These are phyloP conservation scores for Triticum turgidum DNA, from an alignment of 176 grass and related monocot species.

Conservation along the genomic window DNA sequence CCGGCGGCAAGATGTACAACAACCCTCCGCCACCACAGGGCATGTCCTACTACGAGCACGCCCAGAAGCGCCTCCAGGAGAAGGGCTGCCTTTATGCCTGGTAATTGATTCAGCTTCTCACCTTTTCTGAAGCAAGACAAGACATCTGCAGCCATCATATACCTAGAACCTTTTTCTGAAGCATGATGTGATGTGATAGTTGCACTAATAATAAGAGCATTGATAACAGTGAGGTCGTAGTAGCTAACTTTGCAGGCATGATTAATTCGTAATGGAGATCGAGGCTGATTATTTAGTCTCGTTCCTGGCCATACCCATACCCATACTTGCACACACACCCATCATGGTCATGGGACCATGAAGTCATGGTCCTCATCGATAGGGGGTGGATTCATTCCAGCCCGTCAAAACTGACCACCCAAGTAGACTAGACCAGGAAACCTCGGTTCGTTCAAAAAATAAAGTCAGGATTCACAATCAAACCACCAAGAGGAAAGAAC, in stretches of 20 bases:
- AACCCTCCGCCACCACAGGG: constrained; percentile 41
- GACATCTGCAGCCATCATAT: no score
- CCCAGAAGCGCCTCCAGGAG: no score
- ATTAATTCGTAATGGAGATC: no score
- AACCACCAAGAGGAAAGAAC: no score
- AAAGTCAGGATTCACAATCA: neutral
- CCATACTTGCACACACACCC: neutral
- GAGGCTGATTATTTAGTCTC: no score
- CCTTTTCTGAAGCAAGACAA: no score
- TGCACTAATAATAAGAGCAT: no score
- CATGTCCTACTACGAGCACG: constrained; percentile 60
- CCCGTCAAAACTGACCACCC: neutral
- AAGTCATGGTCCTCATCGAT: neutral
- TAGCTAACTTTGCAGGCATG: no score
- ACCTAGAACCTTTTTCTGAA: no score
- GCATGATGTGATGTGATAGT: neutral
- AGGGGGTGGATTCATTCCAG: neutral
- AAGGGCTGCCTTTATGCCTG: constrained; percentile 76
- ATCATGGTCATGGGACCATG: neutral
- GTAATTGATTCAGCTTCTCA: neutral
- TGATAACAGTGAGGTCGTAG: no score
- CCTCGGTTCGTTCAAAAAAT: neutral
- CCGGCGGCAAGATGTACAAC: constrained; percentile 42
- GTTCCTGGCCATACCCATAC: neutral
- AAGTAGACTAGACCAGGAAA: neutral